Evolutionary conservation across 2,329 filamentous ascomycete species (phyloP).

Genomic region (Penicillium sp.): DNA sequence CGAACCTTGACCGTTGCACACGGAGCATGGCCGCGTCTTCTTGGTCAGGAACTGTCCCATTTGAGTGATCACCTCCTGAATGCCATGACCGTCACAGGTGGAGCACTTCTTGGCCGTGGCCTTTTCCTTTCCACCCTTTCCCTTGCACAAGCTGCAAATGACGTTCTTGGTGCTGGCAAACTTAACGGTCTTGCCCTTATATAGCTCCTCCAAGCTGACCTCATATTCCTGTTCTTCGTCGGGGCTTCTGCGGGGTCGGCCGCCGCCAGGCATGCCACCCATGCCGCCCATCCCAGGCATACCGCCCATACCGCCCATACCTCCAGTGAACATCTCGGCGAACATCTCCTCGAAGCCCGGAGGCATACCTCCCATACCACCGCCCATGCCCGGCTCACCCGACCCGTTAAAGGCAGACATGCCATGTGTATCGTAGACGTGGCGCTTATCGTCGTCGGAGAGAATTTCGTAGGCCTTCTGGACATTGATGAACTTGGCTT

Average conservation of each 20-base stretch:
- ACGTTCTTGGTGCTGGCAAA: conserved; percentile 95
- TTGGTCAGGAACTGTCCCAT: conserved; percentile 85
- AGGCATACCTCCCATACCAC: conserved; percentile 45
- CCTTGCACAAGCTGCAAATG: conserved; percentile 83
- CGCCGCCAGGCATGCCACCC: conserved; percentile 37
- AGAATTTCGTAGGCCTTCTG: conserved; percentile 98
- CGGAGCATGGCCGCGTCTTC: conserved; percentile 75
- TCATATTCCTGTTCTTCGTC: conserved; percentile 91
- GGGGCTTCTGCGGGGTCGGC: conserved; percentile 63
- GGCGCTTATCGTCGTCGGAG: conserved; percentile 89
- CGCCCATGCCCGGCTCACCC: conserved; percentile 62
- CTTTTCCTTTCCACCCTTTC: conserved; percentile 87
- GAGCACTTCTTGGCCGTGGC: conserved; percentile 81
- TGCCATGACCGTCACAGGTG: conserved; percentile 78
- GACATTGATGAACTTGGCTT: conserved; percentile 88
- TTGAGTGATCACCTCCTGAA: conserved; percentile 74
- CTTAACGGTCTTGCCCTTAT: conserved; percentile 98
- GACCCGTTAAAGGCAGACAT: conserved; percentile 92
- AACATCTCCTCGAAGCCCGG: conserved; percentile 84
- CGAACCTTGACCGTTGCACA: conserved; percentile 81
- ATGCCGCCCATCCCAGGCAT: conserved; percentile 50
- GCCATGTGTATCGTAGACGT: conserved; percentile 89
- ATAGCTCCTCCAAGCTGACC: conserved; percentile 89
- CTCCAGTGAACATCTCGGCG: conserved; percentile 51
- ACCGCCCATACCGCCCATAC: conserved; percentile 64